phyloP scores from a whole-genome alignment of 129 eudicot genomes.

The Flaveria robusta region DNA sequence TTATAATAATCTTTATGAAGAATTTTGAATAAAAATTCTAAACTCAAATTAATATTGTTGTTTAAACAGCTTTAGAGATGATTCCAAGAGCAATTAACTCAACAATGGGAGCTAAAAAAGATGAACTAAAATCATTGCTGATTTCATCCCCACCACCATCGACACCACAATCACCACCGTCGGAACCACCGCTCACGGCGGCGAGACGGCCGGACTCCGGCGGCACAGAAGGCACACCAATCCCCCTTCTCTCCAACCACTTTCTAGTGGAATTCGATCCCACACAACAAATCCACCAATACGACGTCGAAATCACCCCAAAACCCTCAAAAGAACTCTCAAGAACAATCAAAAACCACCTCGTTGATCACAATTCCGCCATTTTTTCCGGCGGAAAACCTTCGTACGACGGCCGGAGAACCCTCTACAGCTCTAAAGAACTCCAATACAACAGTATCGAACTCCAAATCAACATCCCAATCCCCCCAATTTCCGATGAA shows the following conservation, averaged over 20 bases:
- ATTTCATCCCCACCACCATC: conserved; percentile 31
- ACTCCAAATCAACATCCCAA: conserved; percentile 64
- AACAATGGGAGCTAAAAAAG: conserved; percentile 45
- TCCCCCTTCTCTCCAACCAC: conserved; percentile 85
- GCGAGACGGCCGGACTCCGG: conserved; percentile 92
- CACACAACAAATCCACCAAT: conserved; percentile 58
- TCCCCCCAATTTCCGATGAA: conserved; percentile 18
- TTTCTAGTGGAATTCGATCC: conserved; percentile 73
- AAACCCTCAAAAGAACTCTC: conserved; percentile 76
- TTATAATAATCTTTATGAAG: too few relatives aligned
- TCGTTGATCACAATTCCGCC: conserved; percentile 51
- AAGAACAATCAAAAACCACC: conserved; percentile 58
- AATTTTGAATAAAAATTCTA: too few relatives aligned
- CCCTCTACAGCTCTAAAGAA: conserved; percentile 68
- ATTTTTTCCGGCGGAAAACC: conserved; percentile 66
- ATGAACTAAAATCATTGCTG: conserved; percentile 38
- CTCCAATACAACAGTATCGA: conserved; percentile 62
- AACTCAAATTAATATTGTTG: not conserved
- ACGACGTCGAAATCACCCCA: conserved; percentile 86
- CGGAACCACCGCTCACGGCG: conserved; percentile 42
- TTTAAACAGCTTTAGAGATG: conserved; percentile 46
- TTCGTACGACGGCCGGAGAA: conserved; percentile 86
- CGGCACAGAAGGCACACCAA: conserved; percentile 74
- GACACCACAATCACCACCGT: not conserved
- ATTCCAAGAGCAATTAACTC: conserved; percentile 41